These are phyloP conservation scores for Styphnolobium japonicum DNA, from an alignment of 306 rosid species.

Conservation along the genomic window DNA sequence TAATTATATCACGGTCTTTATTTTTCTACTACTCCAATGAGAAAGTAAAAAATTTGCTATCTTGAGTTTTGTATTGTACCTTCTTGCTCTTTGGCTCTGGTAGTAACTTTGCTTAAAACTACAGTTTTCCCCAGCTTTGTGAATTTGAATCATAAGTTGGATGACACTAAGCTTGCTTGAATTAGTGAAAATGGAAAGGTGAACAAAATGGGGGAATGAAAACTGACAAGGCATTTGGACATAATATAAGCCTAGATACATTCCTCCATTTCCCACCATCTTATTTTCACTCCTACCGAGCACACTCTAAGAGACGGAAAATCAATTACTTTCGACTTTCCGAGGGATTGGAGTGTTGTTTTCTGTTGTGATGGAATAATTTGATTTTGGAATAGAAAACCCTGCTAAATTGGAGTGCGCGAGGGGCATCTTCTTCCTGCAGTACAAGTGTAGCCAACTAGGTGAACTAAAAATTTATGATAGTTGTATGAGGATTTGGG, in stretches of 20 bases:
- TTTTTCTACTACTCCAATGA: neutral
- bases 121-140: neutral
- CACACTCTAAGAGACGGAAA: neutral
- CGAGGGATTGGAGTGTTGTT: neutral
- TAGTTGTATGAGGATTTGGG: neutral
- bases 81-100: neutral
- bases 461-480: neutral
- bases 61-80: neutral
- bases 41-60: neutral
- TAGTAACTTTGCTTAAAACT: neutral
- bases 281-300: neutral
- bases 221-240: neutral
- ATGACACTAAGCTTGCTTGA: neutral
- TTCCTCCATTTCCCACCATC: neutral
- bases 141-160: neutral
- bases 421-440: neutral
- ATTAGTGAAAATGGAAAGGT: neutral
- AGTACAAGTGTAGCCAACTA: neutral
- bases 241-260: neutral
- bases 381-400: neutral
- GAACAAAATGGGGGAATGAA: too few species aligned
- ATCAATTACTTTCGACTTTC: neutral
- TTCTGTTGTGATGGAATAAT: neutral
- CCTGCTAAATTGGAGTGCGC: neutral
- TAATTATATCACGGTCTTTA: neutral